Evolutionary conservation across 495 filamentous ascomycete species (phyloP), one percentile per base, ranked within the genome.

Genomic region (Penicillium antarcticum): DNA sequence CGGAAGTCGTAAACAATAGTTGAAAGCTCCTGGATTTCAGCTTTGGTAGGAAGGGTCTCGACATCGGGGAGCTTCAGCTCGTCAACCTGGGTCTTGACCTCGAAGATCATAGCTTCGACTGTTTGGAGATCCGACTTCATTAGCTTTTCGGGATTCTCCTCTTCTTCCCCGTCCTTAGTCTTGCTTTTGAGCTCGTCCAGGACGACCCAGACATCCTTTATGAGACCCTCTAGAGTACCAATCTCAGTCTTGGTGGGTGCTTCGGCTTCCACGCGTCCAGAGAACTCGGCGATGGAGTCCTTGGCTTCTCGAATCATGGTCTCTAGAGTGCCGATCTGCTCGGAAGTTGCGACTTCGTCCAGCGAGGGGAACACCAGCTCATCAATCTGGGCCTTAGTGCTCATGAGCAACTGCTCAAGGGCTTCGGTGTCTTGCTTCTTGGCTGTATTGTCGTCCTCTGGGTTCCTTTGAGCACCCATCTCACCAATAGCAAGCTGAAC

Each of bases 391-490:
- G 85, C 80, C 57, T 95, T 95, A 16, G 88, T 89, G 61, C 91
- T 92, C 41, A 85, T 80, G 18, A 97, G 79, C 39, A 97, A 79
- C 0, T 85, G 91, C 65, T 96, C 91, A 48, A 97, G 90, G n/a
- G 86, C 88, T 51, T 90, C 83, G 2, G 87, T 87, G 56, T 96
- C 90, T 51, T 92, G 87, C 62, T 80, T 84, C 19, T 76, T 79
- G 18, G 82, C 82, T 33, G 45, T 75, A 59, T 47, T 70, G 52
- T 60, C 63, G 32, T 74, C 62, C 12, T 65, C 58, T 7, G 43
- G 66, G 36, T 55, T 73, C 4, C 17, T 11, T 31, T 38, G 45
- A 38, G 67, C 55, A 33, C 68, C 63, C 21, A 83, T 62, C 5
- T 71, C 71, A 3, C 69, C 61, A 9, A 89, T 70, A 6, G 76